A percentile compares a stretch with the other conserved stretches of the same genome.
Conservation (phyloP, 2,329 filamentous ascomycete species). For the Orbilia blumenaviensis region DNA sequence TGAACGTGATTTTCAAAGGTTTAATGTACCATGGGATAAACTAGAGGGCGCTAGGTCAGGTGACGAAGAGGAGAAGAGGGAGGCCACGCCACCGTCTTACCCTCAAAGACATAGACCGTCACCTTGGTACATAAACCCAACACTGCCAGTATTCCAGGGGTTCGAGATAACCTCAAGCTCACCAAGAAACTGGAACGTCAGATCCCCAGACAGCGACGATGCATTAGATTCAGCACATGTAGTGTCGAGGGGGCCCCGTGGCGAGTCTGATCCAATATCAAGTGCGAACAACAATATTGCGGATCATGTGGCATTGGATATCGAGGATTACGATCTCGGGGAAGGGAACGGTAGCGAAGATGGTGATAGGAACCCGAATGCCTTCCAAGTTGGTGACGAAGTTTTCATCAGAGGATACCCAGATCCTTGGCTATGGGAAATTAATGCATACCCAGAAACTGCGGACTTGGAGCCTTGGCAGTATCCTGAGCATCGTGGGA, state of each 20-base stretch:
- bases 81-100: not conserved
- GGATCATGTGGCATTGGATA: not conserved
- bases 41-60: not conserved
- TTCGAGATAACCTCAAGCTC: not conserved
- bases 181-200: not conserved
- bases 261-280: not conserved
- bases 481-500: not conserved
- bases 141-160: not conserved
- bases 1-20: not conserved
- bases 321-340: not conserved
- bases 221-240: not conserved
- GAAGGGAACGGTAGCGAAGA: not conserved
- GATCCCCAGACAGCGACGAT: constrained; percentile 6
- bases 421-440: not conserved
- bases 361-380: not conserved
- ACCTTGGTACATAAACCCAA: not conserved
- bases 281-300: not conserved
- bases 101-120: not conserved
- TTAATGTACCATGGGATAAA: constrained; percentile 20
- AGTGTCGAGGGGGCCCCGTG: not conserved
- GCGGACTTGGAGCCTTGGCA: constrained; percentile 11
- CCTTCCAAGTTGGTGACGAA: not conserved
- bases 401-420: not conserved
- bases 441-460: constrained; percentile 7
- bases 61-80: constrained; percentile 9